These are phyloP conservation scores for Xerophyta viscosa DNA, from an alignment of 106 monocot genomes.

Conservation along the genomic window DNA sequence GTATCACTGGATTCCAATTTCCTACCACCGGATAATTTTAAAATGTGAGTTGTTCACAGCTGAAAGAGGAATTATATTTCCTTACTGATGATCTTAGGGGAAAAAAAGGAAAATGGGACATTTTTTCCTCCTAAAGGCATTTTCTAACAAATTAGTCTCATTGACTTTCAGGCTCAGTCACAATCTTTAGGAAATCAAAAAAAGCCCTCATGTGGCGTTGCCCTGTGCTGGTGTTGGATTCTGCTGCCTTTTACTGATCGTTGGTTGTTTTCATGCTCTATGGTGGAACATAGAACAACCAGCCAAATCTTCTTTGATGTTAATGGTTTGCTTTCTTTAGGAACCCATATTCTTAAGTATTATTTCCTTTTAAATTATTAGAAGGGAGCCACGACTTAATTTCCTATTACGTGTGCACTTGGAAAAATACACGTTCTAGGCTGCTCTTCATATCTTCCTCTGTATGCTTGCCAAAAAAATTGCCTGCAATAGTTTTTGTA, in stretches of 20 bases:
- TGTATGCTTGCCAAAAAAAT: too few relatives aligned
- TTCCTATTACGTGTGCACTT: too few relatives aligned
- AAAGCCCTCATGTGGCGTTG: conserved; percentile 47
- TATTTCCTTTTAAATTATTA: neutral
- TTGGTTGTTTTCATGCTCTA: conserved; percentile 35
- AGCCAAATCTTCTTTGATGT: conserved; percentile 91
- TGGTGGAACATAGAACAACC: conserved; percentile 62
- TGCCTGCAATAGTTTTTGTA: too few relatives aligned
- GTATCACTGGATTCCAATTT: conserved; percentile 66
- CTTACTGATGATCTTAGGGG: too few relatives aligned
- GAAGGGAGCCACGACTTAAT: too few relatives aligned
- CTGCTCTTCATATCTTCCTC: too few relatives aligned
- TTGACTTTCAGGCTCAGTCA: conserved; percentile 54
- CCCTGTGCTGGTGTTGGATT: conserved; percentile 58
- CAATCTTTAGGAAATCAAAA: conserved; percentile 29
- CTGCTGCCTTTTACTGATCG: conserved; percentile 27
- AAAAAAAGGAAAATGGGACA: too few relatives aligned
- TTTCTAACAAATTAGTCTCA: conserved; percentile 15
- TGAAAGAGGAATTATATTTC: too few relatives aligned
- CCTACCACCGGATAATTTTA: conserved; percentile 78
- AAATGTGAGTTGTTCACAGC: conserved; percentile 20
- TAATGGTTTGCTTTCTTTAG: conserved; percentile 46
- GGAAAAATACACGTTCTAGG: too few relatives aligned
- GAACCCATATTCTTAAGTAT: neutral
- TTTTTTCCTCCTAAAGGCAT: too few relatives aligned